phyloP scores from a whole-genome alignment of 345 rosid genomes.

The Ceriops decandra region DNA sequence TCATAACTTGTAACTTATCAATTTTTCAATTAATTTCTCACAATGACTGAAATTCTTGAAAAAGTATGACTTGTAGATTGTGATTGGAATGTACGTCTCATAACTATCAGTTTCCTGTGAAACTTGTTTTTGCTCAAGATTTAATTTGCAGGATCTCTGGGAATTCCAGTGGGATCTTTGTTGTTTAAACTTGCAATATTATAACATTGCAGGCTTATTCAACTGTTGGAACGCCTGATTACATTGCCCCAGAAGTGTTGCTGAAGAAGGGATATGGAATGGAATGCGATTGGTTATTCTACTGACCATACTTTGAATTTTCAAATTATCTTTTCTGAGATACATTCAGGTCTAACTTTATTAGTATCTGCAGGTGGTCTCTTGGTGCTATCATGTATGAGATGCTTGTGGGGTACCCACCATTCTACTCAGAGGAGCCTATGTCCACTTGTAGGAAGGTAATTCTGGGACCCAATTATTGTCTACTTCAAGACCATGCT shows the following conservation, averaged over 20 bases:
- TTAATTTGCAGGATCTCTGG: constrained; percentile 6
- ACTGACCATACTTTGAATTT: neutral
- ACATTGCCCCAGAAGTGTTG: constrained; percentile 36
- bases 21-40: too few relatives aligned
- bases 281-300: constrained; percentile 37
- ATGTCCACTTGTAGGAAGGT: constrained; percentile 99
- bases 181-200: constrained; percentile 16
- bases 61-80: too few relatives aligned
- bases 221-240: constrained; percentile 33
- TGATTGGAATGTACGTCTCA: neutral
- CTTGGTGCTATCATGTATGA: constrained; percentile 99
- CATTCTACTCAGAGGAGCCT: constrained; percentile 98
- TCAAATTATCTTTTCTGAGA: constrained; percentile 6
- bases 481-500: neutral
- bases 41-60: too few relatives aligned
- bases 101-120: neutral
- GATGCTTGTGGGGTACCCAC: constrained; percentile 99
- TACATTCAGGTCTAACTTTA: constrained; percentile 10
- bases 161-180: neutral
- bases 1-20: too few relatives aligned
- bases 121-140: neutral
- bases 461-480: constrained; percentile 4
- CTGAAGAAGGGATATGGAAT: constrained; percentile 40
- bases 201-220: constrained; percentile 25
- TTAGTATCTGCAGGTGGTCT: constrained; percentile 74